phyloP scores from a whole-genome alignment of 352 stramenopile species.

The Phytophthora chlamydospora region DNA sequence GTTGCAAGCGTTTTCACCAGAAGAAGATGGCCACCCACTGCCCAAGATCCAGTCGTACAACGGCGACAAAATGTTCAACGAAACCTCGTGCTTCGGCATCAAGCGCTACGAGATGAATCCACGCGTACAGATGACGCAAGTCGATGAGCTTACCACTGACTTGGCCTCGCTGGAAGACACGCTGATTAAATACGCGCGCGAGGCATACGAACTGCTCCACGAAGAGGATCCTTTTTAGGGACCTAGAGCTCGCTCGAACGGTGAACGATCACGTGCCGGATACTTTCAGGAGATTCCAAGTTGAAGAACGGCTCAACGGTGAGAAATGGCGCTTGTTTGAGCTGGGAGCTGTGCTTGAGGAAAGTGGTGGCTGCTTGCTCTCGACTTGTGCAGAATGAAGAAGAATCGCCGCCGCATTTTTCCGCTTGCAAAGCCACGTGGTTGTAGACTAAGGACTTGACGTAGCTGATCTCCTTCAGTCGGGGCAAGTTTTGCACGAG shows the following conservation, averaged over 20 bases:
- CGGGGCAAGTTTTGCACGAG: constrained; percentile 40
- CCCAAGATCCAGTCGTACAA: constrained; percentile 65
- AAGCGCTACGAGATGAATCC: constrained; percentile 50
- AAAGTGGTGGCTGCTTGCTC: constrained; percentile 38
- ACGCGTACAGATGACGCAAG: constrained; percentile 29
- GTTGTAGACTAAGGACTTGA: constrained; percentile 50
- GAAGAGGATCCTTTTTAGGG: constrained; percentile 2
- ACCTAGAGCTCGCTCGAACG: constrained; percentile 27
- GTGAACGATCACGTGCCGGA: constrained; percentile 32
- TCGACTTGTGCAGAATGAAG: constrained; percentile 20
- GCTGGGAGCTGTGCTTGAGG: constrained; percentile 29
- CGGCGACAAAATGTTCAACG: constrained; percentile 62
- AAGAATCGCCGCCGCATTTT: constrained; percentile 13
- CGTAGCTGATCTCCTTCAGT: constrained; percentile 49
- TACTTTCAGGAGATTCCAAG: constrained; percentile 34
- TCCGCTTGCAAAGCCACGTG: constrained; percentile 35
- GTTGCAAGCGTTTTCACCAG: constrained; percentile 50
- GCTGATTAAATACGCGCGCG: constrained; percentile 43
- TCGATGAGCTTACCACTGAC: constrained; percentile 23
- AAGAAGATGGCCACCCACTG: constrained; percentile 20
- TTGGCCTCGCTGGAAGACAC: constrained; percentile 25
- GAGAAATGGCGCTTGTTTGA: constrained; percentile 34
- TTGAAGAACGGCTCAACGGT: constrained; percentile 44
- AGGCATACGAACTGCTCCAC: constrained; percentile 43
- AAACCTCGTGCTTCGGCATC: constrained; percentile 72